Conservation (phyloP, 2,329 filamentous ascomycete species). For the Passalora sequoiae region DNA sequence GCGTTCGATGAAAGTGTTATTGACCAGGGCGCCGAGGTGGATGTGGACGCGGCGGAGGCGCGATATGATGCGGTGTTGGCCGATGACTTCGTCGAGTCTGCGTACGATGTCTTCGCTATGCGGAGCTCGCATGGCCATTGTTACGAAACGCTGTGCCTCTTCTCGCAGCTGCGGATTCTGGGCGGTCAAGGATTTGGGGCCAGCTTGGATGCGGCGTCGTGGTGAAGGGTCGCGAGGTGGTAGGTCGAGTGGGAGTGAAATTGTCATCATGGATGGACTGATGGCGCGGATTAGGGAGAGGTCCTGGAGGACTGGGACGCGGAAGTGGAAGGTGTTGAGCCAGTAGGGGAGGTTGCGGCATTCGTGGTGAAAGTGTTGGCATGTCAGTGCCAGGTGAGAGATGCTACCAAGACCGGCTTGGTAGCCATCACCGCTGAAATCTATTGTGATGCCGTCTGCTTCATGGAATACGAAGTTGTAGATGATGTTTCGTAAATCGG, state of each 20-base stretch:
- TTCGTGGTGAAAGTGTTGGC: slow-evolving; percentile 14
- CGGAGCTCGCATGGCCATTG: slow-evolving; percentile 15
- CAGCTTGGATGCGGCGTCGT: background rate
- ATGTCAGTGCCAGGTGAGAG: slow-evolving; percentile 13
- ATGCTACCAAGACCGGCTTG: background rate
- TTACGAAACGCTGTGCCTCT: slow-evolving; percentile 11
- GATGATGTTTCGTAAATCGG: slow-evolving; percentile 19
- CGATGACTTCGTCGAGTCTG: slow-evolving; percentile 3
- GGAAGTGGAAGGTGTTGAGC: slow-evolving; percentile 18
- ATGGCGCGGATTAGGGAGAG: slow-evolving; percentile 3
- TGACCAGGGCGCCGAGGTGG: slow-evolving; percentile 14
- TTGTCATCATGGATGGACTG: slow-evolving; percentile 2
- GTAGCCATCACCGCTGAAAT: slow-evolving; percentile 6
- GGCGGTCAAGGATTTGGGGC: background rate
- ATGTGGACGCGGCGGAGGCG: slow-evolving; percentile 13
- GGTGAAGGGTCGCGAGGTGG: slow-evolving; percentile 4
- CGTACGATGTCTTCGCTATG: slow-evolving; percentile 9
- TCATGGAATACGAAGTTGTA: slow-evolving; percentile 14
- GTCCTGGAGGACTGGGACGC: slow-evolving; percentile 16
- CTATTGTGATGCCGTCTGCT: slow-evolving; percentile 12
- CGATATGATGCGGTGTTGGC: background rate
- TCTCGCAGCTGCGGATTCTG: background rate
- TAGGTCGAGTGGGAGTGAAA: slow-evolving; percentile 8
- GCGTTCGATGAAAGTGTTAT: slow-evolving; percentile 16
- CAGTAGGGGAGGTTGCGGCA: slow-evolving; percentile 14